phyloP scores from a whole-genome alignment of 1,139 yeast genomes.

The Candida labiduridarum region DNA sequence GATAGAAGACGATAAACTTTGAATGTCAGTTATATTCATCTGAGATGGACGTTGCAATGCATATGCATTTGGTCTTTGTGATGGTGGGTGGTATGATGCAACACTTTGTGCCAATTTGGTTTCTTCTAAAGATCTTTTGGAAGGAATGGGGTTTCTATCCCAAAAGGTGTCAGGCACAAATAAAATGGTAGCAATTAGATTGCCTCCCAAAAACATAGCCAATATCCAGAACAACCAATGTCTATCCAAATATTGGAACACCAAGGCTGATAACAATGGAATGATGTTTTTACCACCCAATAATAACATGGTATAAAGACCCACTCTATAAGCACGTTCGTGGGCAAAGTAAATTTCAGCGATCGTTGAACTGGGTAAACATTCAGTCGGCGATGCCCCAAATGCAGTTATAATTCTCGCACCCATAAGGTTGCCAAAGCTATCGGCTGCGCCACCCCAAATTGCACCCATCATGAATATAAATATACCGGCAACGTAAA shows the following conservation, averaged over 20 bases:
- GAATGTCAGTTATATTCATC: slow-evolving; percentile 21
- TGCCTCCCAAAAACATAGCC: slow-evolving; percentile 53
- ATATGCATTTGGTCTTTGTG: slow-evolving; percentile 36
- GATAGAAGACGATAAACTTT: slow-evolving; percentile 24
- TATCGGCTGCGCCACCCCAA: slow-evolving; percentile 54
- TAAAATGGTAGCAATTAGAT: slow-evolving; percentile 47
- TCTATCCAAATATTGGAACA: slow-evolving; percentile 51
- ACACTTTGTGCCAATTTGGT: slow-evolving; percentile 51
- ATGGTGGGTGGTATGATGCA: slow-evolving; percentile 28
- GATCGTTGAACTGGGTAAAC: slow-evolving; percentile 61
- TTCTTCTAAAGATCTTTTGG: slow-evolving; percentile 51
- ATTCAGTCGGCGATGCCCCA: slow-evolving; percentile 65
- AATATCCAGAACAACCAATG: slow-evolving; percentile 68
- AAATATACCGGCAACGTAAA: slow-evolving; percentile 52
- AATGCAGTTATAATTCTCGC: slow-evolving; percentile 61
- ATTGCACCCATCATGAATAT: slow-evolving; percentile 55
- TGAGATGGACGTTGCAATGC: slow-evolving; percentile 26
- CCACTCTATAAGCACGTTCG: slow-evolving; percentile 66
- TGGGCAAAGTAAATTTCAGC: slow-evolving; percentile 68
- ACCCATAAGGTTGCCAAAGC: slow-evolving; percentile 55
- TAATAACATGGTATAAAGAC: slow-evolving; percentile 60
- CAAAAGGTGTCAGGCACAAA: slow-evolving; percentile 70
- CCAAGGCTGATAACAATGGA: slow-evolving; percentile 58
- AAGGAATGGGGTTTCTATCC: slow-evolving; percentile 58
- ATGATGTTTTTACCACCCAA: slow-evolving; percentile 65